Conservation (phyloP, 805 yeast genomes). For the Saturnispora hagleri region DNA sequence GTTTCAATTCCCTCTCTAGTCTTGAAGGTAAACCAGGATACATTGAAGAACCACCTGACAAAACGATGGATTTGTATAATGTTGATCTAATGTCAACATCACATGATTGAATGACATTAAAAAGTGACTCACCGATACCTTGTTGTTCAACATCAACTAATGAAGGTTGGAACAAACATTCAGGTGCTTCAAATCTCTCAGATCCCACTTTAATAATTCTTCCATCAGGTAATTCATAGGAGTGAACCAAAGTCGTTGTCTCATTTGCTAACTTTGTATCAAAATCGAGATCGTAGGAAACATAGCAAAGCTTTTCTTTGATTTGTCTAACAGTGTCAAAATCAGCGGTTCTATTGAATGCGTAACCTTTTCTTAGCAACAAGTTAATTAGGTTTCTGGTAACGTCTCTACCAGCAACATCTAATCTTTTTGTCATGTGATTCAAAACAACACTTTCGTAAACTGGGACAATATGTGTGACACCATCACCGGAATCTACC, state of each 20-base stretch:
- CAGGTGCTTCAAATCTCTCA: conserved; percentile 95
- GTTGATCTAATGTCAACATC: conserved; percentile 90
- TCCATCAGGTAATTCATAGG: conserved; percentile 93
- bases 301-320: conserved; percentile 92
- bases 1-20: conserved; percentile 91
- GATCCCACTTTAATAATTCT: conserved; percentile 88
- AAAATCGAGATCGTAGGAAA: conserved; percentile 85
- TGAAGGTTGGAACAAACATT: conserved; percentile 92
- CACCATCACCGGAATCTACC: conserved; percentile 98
- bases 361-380: conserved; percentile 90
- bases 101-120: conserved; percentile 88
- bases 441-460: conserved; percentile 95
- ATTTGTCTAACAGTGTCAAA: conserved; percentile 97
- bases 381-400: conserved; percentile 91
- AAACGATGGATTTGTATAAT: conserved; percentile 81
- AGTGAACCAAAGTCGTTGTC: conserved; percentile 90
- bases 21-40: conserved; percentile 97
- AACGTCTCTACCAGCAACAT: conserved; percentile 97
- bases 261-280: conserved; percentile 84
- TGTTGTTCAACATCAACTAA: conserved; percentile 95
- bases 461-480: conserved; percentile 96
- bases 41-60: conserved; percentile 98
- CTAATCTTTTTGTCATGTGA: conserved; percentile 84
- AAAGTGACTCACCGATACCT: conserved; percentile 88
- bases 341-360: conserved; percentile 97